Evolutionary conservation across 2,329 filamentous ascomycete genomes (phyloP), one percentile per base, ranked within the genome.

Genomic region (Claviceps humidiphila): DNA sequence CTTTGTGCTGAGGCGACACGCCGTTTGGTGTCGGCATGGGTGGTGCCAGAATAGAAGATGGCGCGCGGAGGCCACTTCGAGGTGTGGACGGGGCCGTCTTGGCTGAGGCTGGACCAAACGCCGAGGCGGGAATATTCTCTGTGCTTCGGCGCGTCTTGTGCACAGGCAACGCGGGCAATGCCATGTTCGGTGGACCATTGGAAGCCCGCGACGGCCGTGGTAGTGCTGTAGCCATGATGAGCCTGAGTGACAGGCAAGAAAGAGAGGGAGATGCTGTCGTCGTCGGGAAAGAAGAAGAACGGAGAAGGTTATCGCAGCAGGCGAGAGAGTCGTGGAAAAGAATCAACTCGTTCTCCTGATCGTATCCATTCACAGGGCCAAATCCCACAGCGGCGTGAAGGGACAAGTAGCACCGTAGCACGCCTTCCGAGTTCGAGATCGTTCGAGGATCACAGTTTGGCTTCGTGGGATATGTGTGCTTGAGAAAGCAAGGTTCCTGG

Each of bases 111-210:
- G 59, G 11, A 22, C 16, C 55, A 16, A 60, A 14, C 13, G 30
- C 26, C 16, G 34, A 66, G 38, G 63, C 73, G 57, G 69, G 68
- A 48, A 74, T 69, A 54, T 62, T 71, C 51, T 69, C 76, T 53
- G 72, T 82, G 67, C 78, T 84, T 65, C 84, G 87, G 56, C 87
- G 78, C 41, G 84, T 81, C 68, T 89, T 93, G 46, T 75, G 68
- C 17, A 86, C 73, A 30, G 89, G 87, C 47, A 94, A 71, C 44
- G 86, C 82, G 44, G 89, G 87, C 24, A 93, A 72, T 30, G 84
- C 80, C 56, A 81, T 77, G 34, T 80, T 81, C 16, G 88, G 85
- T 48, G 88, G 85, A 54, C 82, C 84, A 60, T 82, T 74, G 8
- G 84, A 82, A 26, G 82, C 77, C 66, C 84, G 78, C 17, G 84